Evolutionary conservation across 2,329 filamentous ascomycete genomes (phyloP).

Genomic region (Ascocoryne sarcoides): DNA sequence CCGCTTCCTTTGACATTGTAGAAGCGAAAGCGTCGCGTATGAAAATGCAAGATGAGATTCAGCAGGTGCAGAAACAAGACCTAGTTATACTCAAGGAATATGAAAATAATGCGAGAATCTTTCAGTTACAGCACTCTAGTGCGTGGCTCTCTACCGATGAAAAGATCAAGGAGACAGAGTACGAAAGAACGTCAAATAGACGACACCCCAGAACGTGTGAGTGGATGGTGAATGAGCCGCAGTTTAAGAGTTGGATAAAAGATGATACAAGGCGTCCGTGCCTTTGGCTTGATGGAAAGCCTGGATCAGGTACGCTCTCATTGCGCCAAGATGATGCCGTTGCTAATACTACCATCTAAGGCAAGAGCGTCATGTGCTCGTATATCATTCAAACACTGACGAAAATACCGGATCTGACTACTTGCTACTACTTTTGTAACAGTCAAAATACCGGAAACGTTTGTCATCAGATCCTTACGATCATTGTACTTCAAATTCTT

Average conservation of each 20-base stretch:
- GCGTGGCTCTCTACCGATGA: slow-evolving; percentile 11
- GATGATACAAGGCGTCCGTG: slow-evolving; percentile 1
- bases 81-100: slow-evolving; percentile 1
- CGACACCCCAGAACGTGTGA: slow-evolving; percentile 9
- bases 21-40: slow-evolving; percentile 7
- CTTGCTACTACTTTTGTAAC: slow-evolving; percentile 13
- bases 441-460: slow-evolving; percentile 8
- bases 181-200: slow-evolving; percentile 1
- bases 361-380: slow-evolving; percentile 13
- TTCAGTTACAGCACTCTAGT: slow-evolving; percentile 6
- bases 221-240: slow-evolving; percentile 4
- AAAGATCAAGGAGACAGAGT: slow-evolving; percentile 2
- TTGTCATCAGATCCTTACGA: slow-evolving; percentile 4
- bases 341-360: slow-evolving; percentile 1
- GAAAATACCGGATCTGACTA: background rate
- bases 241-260: slow-evolving; percentile 7
- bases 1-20: slow-evolving; percentile 8
- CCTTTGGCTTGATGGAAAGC: slow-evolving; percentile 15
- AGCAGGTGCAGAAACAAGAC: background rate
- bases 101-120: slow-evolving; percentile 3
- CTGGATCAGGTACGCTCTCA: slow-evolving; percentile 9
- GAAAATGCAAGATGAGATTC: slow-evolving; percentile 4
- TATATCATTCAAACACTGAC: slow-evolving; percentile 7
- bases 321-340: background rate
- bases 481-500: slow-evolving; percentile 7